Conservation (phyloP, 2,329 filamentous ascomycete species). For the Rugonectria rugulosa region DNA sequence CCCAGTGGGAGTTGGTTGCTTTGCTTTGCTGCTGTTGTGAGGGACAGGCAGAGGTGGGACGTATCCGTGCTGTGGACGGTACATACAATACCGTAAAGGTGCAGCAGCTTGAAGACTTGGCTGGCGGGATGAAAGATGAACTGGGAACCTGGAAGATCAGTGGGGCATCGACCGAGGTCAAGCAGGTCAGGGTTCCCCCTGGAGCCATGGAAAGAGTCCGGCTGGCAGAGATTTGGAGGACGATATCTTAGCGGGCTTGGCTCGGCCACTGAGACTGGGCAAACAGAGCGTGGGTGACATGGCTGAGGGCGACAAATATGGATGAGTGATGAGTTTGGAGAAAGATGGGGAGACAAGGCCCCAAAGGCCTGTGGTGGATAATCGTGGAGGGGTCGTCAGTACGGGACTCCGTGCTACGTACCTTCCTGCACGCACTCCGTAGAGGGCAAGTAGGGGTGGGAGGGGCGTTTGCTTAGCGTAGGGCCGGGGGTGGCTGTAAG, state of each 20-base stretch:
- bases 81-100: not conserved
- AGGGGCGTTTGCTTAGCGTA: no score
- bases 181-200: constrained; percentile 24
- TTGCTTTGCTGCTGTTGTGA: constrained; percentile 12
- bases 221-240: constrained; percentile 14
- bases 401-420: no score
- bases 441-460: constrained; percentile 4
- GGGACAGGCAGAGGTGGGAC: not conserved
- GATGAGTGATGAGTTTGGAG: constrained; percentile 30
- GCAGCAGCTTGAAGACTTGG: not conserved
- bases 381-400: constrained; percentile 11
- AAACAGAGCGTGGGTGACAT: constrained; percentile 27
- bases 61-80: no score
- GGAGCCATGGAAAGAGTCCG: constrained; percentile 18
- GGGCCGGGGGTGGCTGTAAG: no score
- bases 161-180: constrained; percentile 39
- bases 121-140: constrained; percentile 25
- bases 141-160: constrained; percentile 33
- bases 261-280: constrained; percentile 27
- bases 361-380: not conserved
- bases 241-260: constrained; percentile 14
- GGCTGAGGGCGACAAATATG: constrained; percentile 23
- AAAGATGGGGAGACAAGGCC: constrained; percentile 32
- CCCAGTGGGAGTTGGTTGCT: constrained; percentile 3
- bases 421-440: no score